Evolutionary conservation across 805 yeast species (phyloP), one percentile per base, ranked within the genome.

Genomic region (Ogataea henricii): DNA sequence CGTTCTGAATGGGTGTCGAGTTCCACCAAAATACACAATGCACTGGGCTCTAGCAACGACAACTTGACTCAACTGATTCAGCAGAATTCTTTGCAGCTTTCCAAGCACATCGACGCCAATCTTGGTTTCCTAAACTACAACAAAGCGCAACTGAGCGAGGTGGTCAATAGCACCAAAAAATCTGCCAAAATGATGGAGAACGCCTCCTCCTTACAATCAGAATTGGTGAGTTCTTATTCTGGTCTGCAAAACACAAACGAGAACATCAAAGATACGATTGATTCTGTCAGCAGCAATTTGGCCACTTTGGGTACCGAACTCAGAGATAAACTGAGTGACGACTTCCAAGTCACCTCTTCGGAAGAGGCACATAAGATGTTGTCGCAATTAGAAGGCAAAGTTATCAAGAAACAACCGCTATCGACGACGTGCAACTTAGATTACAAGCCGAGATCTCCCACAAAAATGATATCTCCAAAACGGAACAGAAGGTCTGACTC

Each of bases 111-210:
- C 18, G 57, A 53, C 8, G 41, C 59, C 4, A 50, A 39, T 14
- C 18, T 48, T 6, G 56, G 56, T 2, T 50, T 49, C 17, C 34
- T 56, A 36, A 53, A 51, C 29, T 52, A 51, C 45, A 50, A 53
- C 22, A 46, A 36, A 17, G 50, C 53, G 29, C 48, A 48, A 23
- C 14, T 53, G 13, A 33, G 43, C 18, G 46, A 48, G 14, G 21
- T 53, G 18, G 36, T 25, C 21, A 41, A 7, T 20, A 35, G 27
- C 21, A 20, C 43, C n/a, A 21, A 25, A 5, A 17, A 29, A 13
- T 21, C 38, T 6, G 13, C 46, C 2, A 23, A 20, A 7, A 29
- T 23, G 14, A 14, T 33, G 12, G 20, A 12, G 2, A 18, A 43
- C 13, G 39, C 29, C 7, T n/a, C 25, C 9, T 22, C 32, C 3